Conservation (phyloP, 805 yeast species). For the Saturnispora ahearnii region DNA sequence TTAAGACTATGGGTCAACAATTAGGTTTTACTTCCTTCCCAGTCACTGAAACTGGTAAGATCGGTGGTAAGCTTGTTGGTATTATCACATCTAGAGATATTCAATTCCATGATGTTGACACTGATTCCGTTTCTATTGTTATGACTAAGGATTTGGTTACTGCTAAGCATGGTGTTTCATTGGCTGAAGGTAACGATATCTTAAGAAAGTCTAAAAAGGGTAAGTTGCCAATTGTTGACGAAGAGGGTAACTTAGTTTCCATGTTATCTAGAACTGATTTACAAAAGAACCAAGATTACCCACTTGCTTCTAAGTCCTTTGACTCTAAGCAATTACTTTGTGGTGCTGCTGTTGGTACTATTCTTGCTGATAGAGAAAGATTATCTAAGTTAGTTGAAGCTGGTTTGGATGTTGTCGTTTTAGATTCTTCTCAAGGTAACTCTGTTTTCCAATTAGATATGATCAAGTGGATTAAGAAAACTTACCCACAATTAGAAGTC, state of each 20-base stretch:
- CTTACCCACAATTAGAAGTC: slow-evolving; percentile 72
- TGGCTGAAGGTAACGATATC: slow-evolving; percentile 81
- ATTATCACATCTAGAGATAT: slow-evolving; percentile 95
- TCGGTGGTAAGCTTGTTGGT: slow-evolving; percentile 88
- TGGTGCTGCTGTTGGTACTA: slow-evolving; percentile 98
- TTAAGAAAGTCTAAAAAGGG: slow-evolving; percentile 93
- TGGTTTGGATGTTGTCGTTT: slow-evolving; percentile 90
- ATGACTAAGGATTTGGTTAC: slow-evolving; percentile 89
- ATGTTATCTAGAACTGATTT: slow-evolving; percentile 92
- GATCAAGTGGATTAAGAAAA: slow-evolving; percentile 84
- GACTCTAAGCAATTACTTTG: slow-evolving; percentile 91
- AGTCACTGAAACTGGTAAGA: slow-evolving; percentile 85
- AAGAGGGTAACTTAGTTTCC: slow-evolving; percentile 65
- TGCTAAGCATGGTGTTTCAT: slow-evolving; percentile 72
- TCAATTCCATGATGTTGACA: slow-evolving; percentile 79
- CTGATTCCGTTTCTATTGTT: slow-evolving; percentile 56
- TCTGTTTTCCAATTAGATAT: slow-evolving; percentile 89
- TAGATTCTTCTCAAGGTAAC: slow-evolving; percentile 97
- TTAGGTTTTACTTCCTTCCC: slow-evolving; percentile 97
- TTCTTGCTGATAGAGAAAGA: slow-evolving; percentile 81
- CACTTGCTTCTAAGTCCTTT: slow-evolving; percentile 89
- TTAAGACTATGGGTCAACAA: slow-evolving; percentile 55
- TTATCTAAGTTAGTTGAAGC: slow-evolving; percentile 80
- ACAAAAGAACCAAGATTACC: slow-evolving; percentile 90
- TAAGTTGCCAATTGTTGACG: slow-evolving; percentile 89